Evolutionary conservation across 768 basidiomycete species (phyloP).

Genomic region (Boletus rufocinnamomeus): DNA sequence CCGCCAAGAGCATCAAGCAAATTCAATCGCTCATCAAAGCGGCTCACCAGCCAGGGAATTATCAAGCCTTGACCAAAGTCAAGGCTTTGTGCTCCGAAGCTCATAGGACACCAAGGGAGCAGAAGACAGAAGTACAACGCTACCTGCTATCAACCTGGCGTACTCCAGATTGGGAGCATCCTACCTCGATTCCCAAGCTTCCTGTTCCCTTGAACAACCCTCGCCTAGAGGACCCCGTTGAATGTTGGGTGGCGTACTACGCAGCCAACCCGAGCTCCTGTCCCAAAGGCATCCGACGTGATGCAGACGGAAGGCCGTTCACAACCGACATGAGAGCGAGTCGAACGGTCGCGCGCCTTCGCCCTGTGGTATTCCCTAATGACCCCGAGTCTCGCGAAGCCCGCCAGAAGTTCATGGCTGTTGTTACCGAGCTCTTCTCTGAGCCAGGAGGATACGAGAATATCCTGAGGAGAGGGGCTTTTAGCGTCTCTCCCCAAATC

Average conservation of each 20-base stretch:
- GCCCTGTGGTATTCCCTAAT: constrained; percentile 38
- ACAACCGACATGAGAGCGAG: constrained; percentile 48
- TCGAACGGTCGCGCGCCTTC: constrained; percentile 50
- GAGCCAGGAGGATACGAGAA: constrained; percentile 42
- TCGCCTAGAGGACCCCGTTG: constrained; percentile 47
- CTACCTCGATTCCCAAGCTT: constrained; percentile 21
- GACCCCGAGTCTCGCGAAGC: constrained; percentile 37
- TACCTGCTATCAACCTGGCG: constrained; percentile 47
- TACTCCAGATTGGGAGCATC: constrained; percentile 40
- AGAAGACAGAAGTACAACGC: constrained; percentile 46
- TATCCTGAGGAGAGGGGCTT: constrained; percentile 36
- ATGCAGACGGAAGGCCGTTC: constrained; percentile 38
- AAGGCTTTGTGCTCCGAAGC: constrained; percentile 49
- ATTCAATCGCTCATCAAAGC: constrained; percentile 45
- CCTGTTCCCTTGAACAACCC: constrained; percentile 41
- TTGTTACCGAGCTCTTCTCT: constrained; percentile 44
- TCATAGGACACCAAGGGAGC: constrained; percentile 44
- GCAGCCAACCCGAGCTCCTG: constrained; percentile 46
- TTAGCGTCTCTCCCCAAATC: constrained; percentile 38
- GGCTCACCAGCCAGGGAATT: constrained; percentile 46
- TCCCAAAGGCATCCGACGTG: constrained; percentile 49
- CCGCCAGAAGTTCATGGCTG: constrained; percentile 42
- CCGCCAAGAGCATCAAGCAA: constrained; percentile 42
- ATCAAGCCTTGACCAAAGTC: constrained; percentile 42
- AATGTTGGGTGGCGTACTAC: constrained; percentile 49